Percentiles rank a stretch among this genome's conserved stretches.
Evolutionary conservation across 305 asterid genomes (phyloP).

Genomic region (Euphrasia arctica): DNA sequence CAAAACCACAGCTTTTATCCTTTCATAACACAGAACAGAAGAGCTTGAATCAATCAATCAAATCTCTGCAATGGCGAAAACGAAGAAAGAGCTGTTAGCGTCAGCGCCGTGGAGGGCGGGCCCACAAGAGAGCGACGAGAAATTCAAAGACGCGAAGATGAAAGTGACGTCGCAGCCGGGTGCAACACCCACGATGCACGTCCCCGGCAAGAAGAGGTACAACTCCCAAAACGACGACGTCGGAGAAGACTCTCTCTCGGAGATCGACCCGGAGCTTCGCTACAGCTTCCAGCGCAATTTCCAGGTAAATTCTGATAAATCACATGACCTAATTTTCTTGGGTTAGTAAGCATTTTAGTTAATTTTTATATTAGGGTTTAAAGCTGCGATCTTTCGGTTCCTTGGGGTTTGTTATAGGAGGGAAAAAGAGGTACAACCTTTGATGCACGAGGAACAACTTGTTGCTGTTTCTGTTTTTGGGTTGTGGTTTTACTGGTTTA

Average conservation of each 20-base stretch:
- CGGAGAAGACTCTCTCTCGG: slow-evolving; percentile 48
- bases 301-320: slow-evolving; percentile 45
- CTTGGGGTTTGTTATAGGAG: too few relatives aligned
- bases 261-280: slow-evolving; percentile 92
- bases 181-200: slow-evolving; percentile 75
- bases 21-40: neutral
- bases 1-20: neutral
- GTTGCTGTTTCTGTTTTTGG: too few relatives aligned
- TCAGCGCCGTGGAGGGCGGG: slow-evolving; percentile 95
- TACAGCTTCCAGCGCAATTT: slow-evolving; percentile 95
- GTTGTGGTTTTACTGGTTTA: too few relatives aligned
- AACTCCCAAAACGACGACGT: slow-evolving; percentile 31
- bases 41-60: too few relatives aligned
- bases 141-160: slow-evolving; percentile 73
- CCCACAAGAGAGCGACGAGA: slow-evolving; percentile 45
- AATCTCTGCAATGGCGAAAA: slow-evolving; percentile 47
- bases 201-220: slow-evolving; percentile 62
- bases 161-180: slow-evolving; percentile 89
- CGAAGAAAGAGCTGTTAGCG: slow-evolving; percentile 82
- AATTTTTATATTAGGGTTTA: neutral
- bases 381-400: neutral
- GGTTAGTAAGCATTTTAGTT: neutral
- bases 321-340: slow-evolving; percentile 23
- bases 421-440: slow-evolving; percentile 16
- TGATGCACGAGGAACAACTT: slow-evolving; percentile 15